Evolutionary conservation across 371 early-diverging fungal species (phyloP).

Genomic region (Sporodiniella umbellata): DNA sequence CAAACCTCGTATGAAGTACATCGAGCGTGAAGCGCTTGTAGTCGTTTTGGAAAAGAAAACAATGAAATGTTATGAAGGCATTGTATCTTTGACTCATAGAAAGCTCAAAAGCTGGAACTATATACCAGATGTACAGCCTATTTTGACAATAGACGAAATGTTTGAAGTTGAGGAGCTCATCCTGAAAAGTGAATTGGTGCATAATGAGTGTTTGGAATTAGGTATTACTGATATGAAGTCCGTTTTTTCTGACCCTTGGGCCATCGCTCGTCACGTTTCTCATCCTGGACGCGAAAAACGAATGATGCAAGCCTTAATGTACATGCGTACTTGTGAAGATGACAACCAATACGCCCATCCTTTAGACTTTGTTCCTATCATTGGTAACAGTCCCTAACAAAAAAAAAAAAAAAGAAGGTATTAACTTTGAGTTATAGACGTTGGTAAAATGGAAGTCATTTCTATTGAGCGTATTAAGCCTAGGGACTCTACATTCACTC

Average conservation of each 20-base stretch:
- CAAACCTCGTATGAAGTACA: conserved; percentile 25
- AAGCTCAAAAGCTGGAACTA: conserved; percentile 31
- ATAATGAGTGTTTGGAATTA: conserved; percentile 40
- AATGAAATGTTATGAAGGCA: conserved; percentile 40
- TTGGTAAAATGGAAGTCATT: conserved; percentile 42
- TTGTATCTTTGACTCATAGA: conserved; percentile 30
- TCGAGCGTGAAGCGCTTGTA: conserved; percentile 49
- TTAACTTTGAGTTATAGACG: too few species aligned
- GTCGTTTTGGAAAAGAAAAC: conserved; percentile 34
- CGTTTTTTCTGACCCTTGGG: conserved; percentile 51
- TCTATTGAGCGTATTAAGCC: conserved; percentile 46
- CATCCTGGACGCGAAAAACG: conserved; percentile 41
- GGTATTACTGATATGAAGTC: conserved; percentile 49
- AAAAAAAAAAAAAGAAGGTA: too few species aligned
- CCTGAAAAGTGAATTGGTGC: conserved; percentile 35
- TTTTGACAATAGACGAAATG: conserved; percentile 51
- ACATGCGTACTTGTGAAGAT: conserved; percentile 50
- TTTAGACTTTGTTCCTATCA: conserved; percentile 49
- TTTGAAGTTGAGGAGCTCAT: conserved; percentile 45
- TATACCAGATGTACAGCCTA: conserved; percentile 48
- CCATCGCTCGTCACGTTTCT: conserved; percentile 44
- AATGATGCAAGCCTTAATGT: conserved; percentile 52
- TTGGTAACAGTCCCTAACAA: conserved; percentile 46
- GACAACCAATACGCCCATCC: conserved; percentile 57
- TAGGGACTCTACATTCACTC: conserved; percentile 42